These are phyloP conservation scores for Neospermospora avenae DNA, from an alignment of 2,329 filamentous ascomycete genomes.

Conservation along the genomic window DNA sequence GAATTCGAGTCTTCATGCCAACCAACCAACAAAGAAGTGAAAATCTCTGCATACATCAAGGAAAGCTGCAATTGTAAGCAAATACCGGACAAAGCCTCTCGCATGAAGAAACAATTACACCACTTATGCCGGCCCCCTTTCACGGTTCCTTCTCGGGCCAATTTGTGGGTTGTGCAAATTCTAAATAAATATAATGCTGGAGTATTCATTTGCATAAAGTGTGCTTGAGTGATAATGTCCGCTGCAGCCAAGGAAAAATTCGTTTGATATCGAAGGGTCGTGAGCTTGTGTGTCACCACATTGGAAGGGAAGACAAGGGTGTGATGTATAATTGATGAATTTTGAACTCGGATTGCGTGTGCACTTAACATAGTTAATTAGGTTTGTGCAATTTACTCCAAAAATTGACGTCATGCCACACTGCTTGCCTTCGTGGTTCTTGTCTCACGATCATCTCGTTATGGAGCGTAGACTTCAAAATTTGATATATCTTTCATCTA, in stretches of 20 bases:
- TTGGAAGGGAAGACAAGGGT: neutral
- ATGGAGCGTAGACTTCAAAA: too few species aligned
- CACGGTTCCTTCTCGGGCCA: neutral
- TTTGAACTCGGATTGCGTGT: too few species aligned
- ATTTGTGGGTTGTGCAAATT: neutral
- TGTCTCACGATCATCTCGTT: neutral
- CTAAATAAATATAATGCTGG: neutral
- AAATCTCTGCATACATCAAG: neutral
- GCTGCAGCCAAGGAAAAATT: neutral
- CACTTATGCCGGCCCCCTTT: neutral
- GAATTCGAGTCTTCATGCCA: neutral
- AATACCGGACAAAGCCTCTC: neutral
- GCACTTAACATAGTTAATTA: neutral
- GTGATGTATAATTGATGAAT: neutral
- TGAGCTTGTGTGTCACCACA: neutral
- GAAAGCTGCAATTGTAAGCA: neutral
- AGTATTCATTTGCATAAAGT: conserved; percentile 1
- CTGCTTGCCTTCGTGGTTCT: neutral
- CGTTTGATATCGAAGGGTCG: neutral
- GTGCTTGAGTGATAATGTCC: neutral
- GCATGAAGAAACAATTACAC: conserved; percentile 6
- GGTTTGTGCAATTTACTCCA: neutral
- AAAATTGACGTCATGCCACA: neutral
- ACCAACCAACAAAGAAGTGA: neutral
- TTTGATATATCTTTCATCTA: too few species aligned